Conservation (phyloP, 768 basidiomycete species). For the Trametes villosa region DNA sequence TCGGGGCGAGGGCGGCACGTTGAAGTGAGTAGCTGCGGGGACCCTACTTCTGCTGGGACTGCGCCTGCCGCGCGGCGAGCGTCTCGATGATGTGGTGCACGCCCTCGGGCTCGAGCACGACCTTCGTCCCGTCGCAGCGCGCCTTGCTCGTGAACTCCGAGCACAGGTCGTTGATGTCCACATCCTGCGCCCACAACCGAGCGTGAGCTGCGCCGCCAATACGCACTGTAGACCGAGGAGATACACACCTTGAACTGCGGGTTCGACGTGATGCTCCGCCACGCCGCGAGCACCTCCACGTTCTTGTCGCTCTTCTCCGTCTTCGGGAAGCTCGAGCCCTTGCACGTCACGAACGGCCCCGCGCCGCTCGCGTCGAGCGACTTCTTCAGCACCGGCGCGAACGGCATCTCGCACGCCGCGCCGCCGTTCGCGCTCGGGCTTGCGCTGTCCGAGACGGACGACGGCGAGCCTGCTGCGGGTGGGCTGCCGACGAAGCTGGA, state of each 20-base stretch:
- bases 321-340: constrained; percentile 68
- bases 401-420: constrained; percentile 29
- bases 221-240: not conserved
- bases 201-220: constrained; percentile 1
- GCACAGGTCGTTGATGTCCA: constrained; percentile 80
- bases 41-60: constrained; percentile 22
- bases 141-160: constrained; percentile 82
- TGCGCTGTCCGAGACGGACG: constrained; percentile 6
- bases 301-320: constrained; percentile 73
- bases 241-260: constrained; percentile 74
- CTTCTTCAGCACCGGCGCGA: constrained; percentile 37
- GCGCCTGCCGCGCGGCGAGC: constrained; percentile 37
- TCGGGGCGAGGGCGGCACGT: not conserved
- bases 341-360: constrained; percentile 62
- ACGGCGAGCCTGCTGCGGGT: constrained; percentile 27
- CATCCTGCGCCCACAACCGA: constrained; percentile 49
- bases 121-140: constrained; percentile 81
- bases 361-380: constrained; percentile 38
- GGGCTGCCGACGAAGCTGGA: constrained; percentile 56
- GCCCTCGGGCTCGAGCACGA: constrained; percentile 64
- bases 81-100: constrained; percentile 49
- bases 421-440: constrained; percentile 3
- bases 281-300: constrained; percentile 77
- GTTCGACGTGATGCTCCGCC: constrained; percentile 74
- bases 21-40: not conserved